Evolutionary conservation across 331 rosid genomes (phyloP).

Genomic region (Malus hybrid): DNA sequence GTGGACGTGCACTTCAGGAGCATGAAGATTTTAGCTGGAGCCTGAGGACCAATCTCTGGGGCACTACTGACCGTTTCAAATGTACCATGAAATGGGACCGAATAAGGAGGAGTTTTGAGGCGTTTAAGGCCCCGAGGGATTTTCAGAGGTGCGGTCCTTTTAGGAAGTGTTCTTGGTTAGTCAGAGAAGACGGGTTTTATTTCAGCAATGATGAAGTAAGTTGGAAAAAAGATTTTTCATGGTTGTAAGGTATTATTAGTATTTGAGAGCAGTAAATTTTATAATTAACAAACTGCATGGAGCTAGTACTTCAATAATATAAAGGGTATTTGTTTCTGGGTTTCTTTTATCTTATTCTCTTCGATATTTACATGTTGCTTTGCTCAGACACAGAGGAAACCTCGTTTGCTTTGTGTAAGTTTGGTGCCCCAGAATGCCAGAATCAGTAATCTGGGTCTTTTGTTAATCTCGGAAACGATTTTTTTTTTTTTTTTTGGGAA

Average conservation of each 20-base stretch:
- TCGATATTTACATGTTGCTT: not conserved
- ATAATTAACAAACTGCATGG: not conserved
- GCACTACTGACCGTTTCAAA: conserved; percentile 29
- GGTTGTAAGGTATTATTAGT: conserved; percentile 30
- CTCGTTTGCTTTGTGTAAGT: not conserved
- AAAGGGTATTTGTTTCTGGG: not conserved
- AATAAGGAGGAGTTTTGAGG: conserved; percentile 58
- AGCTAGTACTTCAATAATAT: not conserved
- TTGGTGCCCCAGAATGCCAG: not conserved
- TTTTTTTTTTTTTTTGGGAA: too few relatives aligned
- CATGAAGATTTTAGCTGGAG: conserved; percentile 79
- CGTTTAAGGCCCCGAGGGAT: conserved; percentile 67
- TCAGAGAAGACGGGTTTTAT: conserved; percentile 61
- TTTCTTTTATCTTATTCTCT: not conserved
- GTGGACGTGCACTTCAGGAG: conserved; percentile 81
- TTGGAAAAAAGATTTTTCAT: conserved; percentile 67
- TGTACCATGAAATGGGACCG: conserved; percentile 83
- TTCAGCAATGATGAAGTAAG: conserved; percentile 70
- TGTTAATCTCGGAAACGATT: not conserved
- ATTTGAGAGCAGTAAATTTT: not conserved
- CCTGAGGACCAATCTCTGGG: conserved; percentile 42
- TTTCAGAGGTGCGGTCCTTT: conserved; percentile 37
- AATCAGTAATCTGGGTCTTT: not conserved
- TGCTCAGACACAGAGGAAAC: not conserved
- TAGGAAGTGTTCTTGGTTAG: conserved; percentile 63